Conservation (phyloP, 176 grass and related monocot species). For the Carex littledalei region DNA sequence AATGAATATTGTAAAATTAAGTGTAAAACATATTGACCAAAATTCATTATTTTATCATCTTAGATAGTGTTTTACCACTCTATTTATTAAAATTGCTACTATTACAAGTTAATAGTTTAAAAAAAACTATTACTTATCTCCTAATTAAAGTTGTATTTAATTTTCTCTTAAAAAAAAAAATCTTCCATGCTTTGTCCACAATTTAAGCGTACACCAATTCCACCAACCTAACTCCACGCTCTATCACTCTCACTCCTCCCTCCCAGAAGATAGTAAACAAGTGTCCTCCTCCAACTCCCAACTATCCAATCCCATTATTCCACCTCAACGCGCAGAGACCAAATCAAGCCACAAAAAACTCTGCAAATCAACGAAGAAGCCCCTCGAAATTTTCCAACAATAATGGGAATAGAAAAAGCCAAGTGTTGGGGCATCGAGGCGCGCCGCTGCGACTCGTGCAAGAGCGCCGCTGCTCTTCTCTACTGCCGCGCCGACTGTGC, state of each 20-base stretch:
- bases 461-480: not conserved
- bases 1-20: no score
- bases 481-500: conserved; percentile 10
- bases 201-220: conserved; percentile 2
- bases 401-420: conserved; percentile 22
- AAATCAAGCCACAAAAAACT: conserved; percentile 12
- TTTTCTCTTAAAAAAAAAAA: no score
- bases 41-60: no score
- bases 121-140: no score
- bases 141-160: no score
- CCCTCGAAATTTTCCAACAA: not conserved
- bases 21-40: no score
- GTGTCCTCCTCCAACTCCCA: not conserved
- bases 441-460: conserved; percentile 29
- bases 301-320: conserved; percentile 5
- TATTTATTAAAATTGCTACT: no score
- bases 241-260: not conserved
- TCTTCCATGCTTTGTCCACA: not conserved
- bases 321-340: not conserved
- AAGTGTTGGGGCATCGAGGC: conserved; percentile 40
- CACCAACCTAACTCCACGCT: not conserved
- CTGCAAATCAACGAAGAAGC: not conserved
- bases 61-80: no score
- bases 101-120: no score
- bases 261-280: conserved; percentile 21